Evolutionary conservation across 2,329 filamentous ascomycete genomes (phyloP), one percentile per base, ranked within the genome.

Genomic region (Arthrobotrys iridis): DNA sequence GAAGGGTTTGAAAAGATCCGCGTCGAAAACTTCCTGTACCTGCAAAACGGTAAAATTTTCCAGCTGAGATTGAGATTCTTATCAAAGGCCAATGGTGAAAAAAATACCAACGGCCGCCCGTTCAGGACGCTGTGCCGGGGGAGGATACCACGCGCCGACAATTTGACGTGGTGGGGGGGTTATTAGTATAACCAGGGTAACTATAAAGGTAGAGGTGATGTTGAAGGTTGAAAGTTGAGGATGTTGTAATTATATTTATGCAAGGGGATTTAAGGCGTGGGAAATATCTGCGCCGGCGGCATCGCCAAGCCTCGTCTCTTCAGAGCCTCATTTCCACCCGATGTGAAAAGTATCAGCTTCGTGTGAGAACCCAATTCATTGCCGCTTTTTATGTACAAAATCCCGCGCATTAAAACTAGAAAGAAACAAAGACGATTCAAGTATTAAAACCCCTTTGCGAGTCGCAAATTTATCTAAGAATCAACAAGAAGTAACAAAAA

Each of bases 321-420:
- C 66, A 71, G 66, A 71, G 66, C 66, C 66, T 35, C 66, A 71
- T 40, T n/a, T 2, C 18, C n/a, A n/a, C 3, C 4, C 20, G 5
- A 7, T 11, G 4, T n/a, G n/a, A n/a, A 8, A 10, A 22, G 18
- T 22, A 22, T 18, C n/a, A 22, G 13, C 4, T 43, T 33, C 28
- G 22, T 18, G 18, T 20, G 40, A 22, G 46, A 30, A 52, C 20
- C 46, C 46, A 15, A 52, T 33, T 52, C 46, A 52, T 52, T 52
- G 33, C 4, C 55, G 52, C 64, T 68, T 67, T n/a, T 60, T 68
- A 68, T 68, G 60, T 68, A 68, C 64, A 68, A 10, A n/a, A 24
- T 60, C 40, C 15, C 26, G 48, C n/a, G n/a, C n/a, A 55, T 10
- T 18, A 6, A 45, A 45, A 22, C 13, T 30, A 60, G 33, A 6